phyloP scores from a whole-genome alignment of 306 rosid species.

The Hippophae rhamnoides region DNA sequence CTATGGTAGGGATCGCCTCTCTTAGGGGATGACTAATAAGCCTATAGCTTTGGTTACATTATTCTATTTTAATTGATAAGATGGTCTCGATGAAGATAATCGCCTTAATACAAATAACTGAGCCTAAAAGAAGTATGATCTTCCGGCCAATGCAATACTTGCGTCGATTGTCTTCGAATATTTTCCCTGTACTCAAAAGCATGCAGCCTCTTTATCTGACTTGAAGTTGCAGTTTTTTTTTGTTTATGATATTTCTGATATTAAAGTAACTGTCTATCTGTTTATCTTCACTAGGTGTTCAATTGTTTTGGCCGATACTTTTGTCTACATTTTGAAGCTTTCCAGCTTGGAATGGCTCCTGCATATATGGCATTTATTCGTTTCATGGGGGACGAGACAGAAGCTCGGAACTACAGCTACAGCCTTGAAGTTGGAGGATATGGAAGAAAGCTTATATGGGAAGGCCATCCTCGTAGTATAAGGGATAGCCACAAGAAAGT shows the following conservation, averaged over 20 bases:
- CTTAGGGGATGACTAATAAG: too few species aligned
- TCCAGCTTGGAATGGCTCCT: slow-evolving; percentile 70
- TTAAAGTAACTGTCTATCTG: slow-evolving; percentile 8
- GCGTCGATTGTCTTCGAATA: too few species aligned
- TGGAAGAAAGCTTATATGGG: slow-evolving; percentile 57
- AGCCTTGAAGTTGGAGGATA: slow-evolving; percentile 76
- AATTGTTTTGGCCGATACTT: slow-evolving; percentile 69
- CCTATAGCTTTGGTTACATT: too few species aligned
- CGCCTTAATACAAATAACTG: too few species aligned
- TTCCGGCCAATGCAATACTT: too few species aligned
- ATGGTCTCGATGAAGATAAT: too few species aligned
- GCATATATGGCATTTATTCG: slow-evolving; percentile 75
- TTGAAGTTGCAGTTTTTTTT: not conserved
- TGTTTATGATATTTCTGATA: slow-evolving; percentile 11
- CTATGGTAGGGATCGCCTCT: too few species aligned
- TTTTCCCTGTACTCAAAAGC: too few species aligned
- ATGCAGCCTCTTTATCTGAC: not conserved
- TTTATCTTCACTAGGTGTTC: slow-evolving; percentile 44
- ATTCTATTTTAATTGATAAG: too few species aligned
- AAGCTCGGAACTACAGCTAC: slow-evolving; percentile 53
- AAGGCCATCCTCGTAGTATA: slow-evolving; percentile 61
- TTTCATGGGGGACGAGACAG: slow-evolving; percentile 69
- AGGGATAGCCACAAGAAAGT: slow-evolving; percentile 70
- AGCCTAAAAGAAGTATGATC: too few species aligned
- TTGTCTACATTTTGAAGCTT: slow-evolving; percentile 79